A percentile compares a stretch with the other conserved stretches of the same genome.
These are phyloP conservation scores for Coniferiporia weirii DNA, from an alignment of 1,284 basidiomycete species.

Conservation along the genomic window DNA sequence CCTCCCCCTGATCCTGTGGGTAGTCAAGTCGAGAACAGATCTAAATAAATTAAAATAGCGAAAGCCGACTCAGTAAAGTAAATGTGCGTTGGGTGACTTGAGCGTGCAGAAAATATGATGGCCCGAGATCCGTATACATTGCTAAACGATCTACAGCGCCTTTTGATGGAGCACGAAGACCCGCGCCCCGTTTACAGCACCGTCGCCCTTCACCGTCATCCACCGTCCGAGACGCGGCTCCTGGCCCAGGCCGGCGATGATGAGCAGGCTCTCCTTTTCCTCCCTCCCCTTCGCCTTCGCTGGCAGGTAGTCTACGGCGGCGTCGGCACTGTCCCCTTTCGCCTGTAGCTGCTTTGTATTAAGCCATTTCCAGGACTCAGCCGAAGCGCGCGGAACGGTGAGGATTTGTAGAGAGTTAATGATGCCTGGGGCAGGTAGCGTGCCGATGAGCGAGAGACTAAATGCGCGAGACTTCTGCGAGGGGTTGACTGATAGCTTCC, in stretches of 20 bases:
- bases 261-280: constrained; percentile 42
- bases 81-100: neutral
- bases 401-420: constrained; percentile 89
- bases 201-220: constrained; percentile 58
- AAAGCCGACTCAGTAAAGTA: neutral
- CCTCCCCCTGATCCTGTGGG: no score
- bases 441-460: constrained; percentile 66
- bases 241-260: constrained; percentile 80
- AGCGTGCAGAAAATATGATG: neutral
- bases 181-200: constrained; percentile 11
- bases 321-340: constrained; percentile 5
- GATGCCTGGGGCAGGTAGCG: constrained; percentile 67
- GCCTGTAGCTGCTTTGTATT: constrained; percentile 8
- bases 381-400: constrained; percentile 49
- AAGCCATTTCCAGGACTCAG: constrained; percentile 41
- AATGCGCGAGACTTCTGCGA: constrained; percentile 10
- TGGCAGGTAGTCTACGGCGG: constrained; percentile 6
- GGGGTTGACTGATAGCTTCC: constrained; percentile 64
- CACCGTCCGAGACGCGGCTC: constrained; percentile 90
- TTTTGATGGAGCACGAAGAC: constrained; percentile 15
- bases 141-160: neutral
- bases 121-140: neutral
- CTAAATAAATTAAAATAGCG: neutral
- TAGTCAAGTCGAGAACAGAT: neutral
- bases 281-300: constrained; percentile 19